A percentile compares a stretch with the other conserved stretches of the same genome.
phyloP scores from a whole-genome alignment of 441 rosid genomes.

The Pelargonium fulgidum region DNA sequence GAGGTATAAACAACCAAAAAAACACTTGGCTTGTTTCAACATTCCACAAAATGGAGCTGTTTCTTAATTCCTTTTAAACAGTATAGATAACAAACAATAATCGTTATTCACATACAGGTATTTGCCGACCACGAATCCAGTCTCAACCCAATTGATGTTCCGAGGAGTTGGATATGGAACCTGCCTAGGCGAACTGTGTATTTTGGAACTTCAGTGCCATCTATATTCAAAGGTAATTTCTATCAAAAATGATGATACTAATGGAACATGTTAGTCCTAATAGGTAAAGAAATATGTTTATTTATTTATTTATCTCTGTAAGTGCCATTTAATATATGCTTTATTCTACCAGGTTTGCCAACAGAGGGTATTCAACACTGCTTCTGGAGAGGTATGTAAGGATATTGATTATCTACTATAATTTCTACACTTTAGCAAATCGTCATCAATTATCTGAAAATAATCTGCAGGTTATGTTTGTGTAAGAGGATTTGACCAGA shows the following conservation, averaged over 20 bases:
- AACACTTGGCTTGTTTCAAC: neutral
- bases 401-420: neutral
- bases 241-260: slow-evolving; percentile 6
- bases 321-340: neutral
- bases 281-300: slow-evolving; percentile 1
- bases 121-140: slow-evolving; percentile 92
- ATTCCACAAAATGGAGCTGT: slow-evolving; percentile 11
- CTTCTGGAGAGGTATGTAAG: slow-evolving; percentile 82
- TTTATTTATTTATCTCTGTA: slow-evolving; percentile 13
- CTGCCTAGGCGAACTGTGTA: slow-evolving; percentile 73
- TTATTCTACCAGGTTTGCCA: slow-evolving; percentile 53
- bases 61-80: neutral
- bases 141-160: slow-evolving; percentile 68
- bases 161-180: slow-evolving; percentile 76
- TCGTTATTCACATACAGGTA: slow-evolving; percentile 42
- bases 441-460: neutral
- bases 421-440: neutral
- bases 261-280: neutral
- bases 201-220: slow-evolving; percentile 86
- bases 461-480: slow-evolving; percentile 78
- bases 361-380: slow-evolving; percentile 74
- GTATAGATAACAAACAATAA: neutral
- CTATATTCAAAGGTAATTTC: slow-evolving; percentile 78
- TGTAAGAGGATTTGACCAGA: slow-evolving; percentile 81
- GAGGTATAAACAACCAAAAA: slow-evolving; percentile 39